Evolutionary conservation across 2,329 filamentous ascomycete species (phyloP), one percentile per base, ranked within the genome.

Genomic region (Fusarium haematococcum): DNA sequence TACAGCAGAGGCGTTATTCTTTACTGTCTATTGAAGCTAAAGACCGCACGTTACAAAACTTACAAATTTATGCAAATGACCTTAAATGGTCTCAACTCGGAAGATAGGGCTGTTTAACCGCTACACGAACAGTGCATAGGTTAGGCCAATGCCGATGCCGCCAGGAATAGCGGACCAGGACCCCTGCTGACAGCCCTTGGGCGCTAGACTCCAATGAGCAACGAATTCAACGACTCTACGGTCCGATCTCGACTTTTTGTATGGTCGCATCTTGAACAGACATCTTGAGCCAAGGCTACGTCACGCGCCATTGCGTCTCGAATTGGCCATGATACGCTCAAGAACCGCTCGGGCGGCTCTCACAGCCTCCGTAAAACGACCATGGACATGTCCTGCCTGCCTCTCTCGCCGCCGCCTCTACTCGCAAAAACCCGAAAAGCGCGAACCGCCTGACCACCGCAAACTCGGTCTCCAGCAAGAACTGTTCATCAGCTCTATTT

Each of bases 401-500:
- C 71, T 81, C 7, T 79, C 76, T 6, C 76, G 67, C 11, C 77
- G 73, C 13, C 81, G 81, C 7, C 71, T 70, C 35, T 83, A 81
- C 71, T 82, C 82, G 25, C 70, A 80, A 61, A 77, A 78, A 62
- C 67, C 77, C 37, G 73, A 75, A 63, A 75, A 74, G 67, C 78
- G 77, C 45, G 81, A 83, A 61, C 80, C 83, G 69, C 83, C 87
- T 67, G 90, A 92, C 75, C 91, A 92, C 79, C 87, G 91, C 74
- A 85, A 88, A 75, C 85, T 92, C 67, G 91, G 87, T 57, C 76
- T 89, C 60, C 86, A 91, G 68, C 94, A 97, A 77, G 90, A 93
- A 76, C 90, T 97, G 43, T 97, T 97, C 82, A 94, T 91, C 41
- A 94, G 90, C 16, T 95, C 94, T 2, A 82, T 89, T 41, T 95